A percentile compares a stretch with the other conserved stretches of the same genome.
Evolutionary conservation across 2,329 filamentous ascomycete species (phyloP).

Genomic region (Aspergillus niger): DNA sequence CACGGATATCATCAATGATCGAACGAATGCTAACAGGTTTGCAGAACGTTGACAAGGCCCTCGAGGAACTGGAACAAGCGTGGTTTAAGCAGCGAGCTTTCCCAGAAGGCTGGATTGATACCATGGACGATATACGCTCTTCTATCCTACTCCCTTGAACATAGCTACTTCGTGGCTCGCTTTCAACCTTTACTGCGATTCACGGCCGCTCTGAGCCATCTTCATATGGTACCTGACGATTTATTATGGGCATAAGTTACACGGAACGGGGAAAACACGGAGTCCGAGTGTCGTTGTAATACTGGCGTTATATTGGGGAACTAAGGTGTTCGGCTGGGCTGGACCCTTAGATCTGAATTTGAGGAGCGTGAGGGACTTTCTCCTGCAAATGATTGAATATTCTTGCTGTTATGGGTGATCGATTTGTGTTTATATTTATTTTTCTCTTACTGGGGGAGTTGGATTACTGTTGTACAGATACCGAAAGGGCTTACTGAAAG

Average conservation of each 20-base stretch:
- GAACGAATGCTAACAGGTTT: conserved; percentile 1
- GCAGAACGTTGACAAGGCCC: conserved; percentile 34
- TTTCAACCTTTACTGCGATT: not conserved
- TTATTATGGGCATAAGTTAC: not conserved
- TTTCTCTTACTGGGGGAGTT: not conserved
- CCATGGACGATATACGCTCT: conserved; percentile 36
- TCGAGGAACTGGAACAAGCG: conserved; percentile 31
- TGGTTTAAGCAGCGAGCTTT: conserved; percentile 39
- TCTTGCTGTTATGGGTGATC: not conserved
- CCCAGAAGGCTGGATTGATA: conserved; percentile 36
- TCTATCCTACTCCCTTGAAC: conserved; percentile 34
- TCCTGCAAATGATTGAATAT: not conserved
- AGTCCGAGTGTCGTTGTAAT: not conserved
- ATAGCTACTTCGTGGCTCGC: too few species aligned
- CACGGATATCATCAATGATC: not conserved
- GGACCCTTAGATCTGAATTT: not conserved
- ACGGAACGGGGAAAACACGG: not conserved
- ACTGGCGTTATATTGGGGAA: not conserved
- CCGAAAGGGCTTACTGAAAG: not conserved
- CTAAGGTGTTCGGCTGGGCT: not conserved
- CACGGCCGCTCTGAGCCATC: not conserved
- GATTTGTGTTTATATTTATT: not conserved
- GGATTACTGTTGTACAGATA: not conserved
- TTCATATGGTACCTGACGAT: not conserved
- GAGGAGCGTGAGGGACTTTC: not conserved